Base-by-base conservation (phyloP, 2,329 filamentous ascomycete species). In the Ophiosphaerella korrae region DNA sequence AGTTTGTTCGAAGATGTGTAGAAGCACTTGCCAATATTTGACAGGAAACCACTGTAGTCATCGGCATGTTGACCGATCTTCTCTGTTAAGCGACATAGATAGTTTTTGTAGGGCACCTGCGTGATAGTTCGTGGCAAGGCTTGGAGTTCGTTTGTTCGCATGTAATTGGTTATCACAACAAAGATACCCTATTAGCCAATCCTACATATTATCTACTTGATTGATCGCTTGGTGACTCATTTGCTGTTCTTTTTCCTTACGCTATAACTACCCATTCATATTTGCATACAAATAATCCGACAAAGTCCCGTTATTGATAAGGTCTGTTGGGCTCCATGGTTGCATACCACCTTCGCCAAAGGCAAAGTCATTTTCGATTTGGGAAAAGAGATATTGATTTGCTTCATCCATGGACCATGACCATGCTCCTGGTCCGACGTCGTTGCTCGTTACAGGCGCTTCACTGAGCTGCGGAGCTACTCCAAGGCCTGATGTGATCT, bases 321-420 rank as follows among this genome's bases (percentile, higher is more conserved):
- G n/a, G 9, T 63, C 61, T 7, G 55, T 55, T 3, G 62, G 59
- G 33, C 51, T 59, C 58, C 62, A 62, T 31, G 60, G 54, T 24
- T 64, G 52, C 43, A 63, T 55, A 3, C 63, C 59, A 2, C 64
- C 64, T 33, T 69, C 63, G 4, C 66, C 64, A 42, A 68, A 69
- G 1, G 63, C 63, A 48, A 68, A 67, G 39, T 67, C 63, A 5
- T 63, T 70, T 38, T 70, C 65, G 8, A 70, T 70, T 23, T 70
- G 66, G 32, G 59, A 63, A 43, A 68, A 70, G 0, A 70, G 55
- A 21, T 68, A 70, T 26, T 67, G 63, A 14, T 67, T 67, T 1
- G 63, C 65, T 43, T 70, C 64, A 12, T 70, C 64, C 7, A 64
- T 58, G 0, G 60, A 63, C 64, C 66, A 67, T 2, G 61, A 62